A percentile compares a stretch with the other conserved stretches of the same genome.
Evolutionary conservation across 2,329 filamentous ascomycete genomes (phyloP).

Genomic region (Aureobasidium pullulans): DNA sequence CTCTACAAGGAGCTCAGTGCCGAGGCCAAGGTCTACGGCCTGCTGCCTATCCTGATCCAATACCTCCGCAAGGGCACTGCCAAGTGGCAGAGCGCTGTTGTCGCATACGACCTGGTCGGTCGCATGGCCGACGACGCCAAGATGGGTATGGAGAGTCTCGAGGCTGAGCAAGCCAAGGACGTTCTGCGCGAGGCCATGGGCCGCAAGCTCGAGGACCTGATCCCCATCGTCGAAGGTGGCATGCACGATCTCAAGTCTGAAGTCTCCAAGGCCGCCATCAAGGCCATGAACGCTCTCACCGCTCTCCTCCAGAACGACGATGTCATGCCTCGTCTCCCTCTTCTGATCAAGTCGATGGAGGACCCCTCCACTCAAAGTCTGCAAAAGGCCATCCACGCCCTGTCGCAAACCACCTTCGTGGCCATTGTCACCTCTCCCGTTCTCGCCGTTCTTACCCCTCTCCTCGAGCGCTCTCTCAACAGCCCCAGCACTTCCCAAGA

Average conservation of each 20-base stretch:
- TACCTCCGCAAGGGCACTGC: slow-evolving; percentile 80
- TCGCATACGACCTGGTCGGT: slow-evolving; percentile 74
- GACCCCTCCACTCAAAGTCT: slow-evolving; percentile 81
- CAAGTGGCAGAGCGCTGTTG: slow-evolving; percentile 96
- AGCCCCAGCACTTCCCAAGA: slow-evolving; percentile 86
- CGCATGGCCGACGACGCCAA: slow-evolving; percentile 94
- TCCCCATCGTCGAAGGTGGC: slow-evolving; percentile 81
- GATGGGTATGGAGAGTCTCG: slow-evolving; percentile 73
- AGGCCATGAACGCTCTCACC: slow-evolving; percentile 86
- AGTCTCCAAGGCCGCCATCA: slow-evolving; percentile 76
- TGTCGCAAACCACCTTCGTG: slow-evolving; percentile 98
- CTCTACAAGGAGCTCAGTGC: slow-evolving; percentile 71
- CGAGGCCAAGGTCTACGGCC: slow-evolving; percentile 74
- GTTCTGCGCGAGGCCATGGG: slow-evolving; percentile 87
- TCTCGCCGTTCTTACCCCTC: slow-evolving; percentile 84
- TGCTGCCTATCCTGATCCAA: slow-evolving; percentile 65
- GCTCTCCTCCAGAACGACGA: slow-evolving; percentile 93
- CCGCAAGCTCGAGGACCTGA: slow-evolving; percentile 73
- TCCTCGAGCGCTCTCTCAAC: slow-evolving; percentile 90
- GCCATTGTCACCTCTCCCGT: slow-evolving; percentile 93
- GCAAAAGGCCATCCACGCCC: slow-evolving; percentile 91
- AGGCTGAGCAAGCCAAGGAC: slow-evolving; percentile 82
- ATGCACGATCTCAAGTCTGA: slow-evolving; percentile 97
- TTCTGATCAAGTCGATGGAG: slow-evolving; percentile 91
- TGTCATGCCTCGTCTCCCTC: slow-evolving; percentile 81